A percentile compares a stretch with the other conserved stretches of the same genome.
phyloP scores from a whole-genome alignment of 371 early-diverging fungal species.

The Apophysomyces trapeziformis region DNA sequence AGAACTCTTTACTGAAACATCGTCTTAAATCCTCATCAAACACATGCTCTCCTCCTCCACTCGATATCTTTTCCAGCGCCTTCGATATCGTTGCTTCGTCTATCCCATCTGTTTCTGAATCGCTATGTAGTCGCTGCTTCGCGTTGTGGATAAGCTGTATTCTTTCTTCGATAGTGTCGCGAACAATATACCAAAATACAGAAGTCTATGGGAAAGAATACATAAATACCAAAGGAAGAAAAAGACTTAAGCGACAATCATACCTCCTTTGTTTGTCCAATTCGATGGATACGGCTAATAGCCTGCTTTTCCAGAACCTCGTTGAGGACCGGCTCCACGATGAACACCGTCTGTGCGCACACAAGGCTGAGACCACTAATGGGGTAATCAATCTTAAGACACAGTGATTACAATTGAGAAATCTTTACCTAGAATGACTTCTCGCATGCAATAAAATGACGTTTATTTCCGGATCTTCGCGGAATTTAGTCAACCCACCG shows the following conservation, averaged over 20 bases:
- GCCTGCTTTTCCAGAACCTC: conserved; percentile 59
- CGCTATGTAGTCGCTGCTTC: conserved; percentile 16
- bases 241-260: conserved; percentile 26
- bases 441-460: conserved; percentile 58
- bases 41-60: conserved; percentile 30
- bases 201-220: conserved; percentile 19
- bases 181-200: conserved; percentile 34
- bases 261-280: conserved; percentile 96
- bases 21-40: conserved; percentile 26
- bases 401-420: background rate
- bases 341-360: conserved; percentile 55
- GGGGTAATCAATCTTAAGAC: conserved; percentile 5
- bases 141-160: conserved; percentile 41
- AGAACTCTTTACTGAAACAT: conserved; percentile 19
- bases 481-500: conserved; percentile 38
- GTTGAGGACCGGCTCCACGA: conserved; percentile 58
- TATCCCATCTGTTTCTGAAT: background rate
- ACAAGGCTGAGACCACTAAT: conserved; percentile 47
- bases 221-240: conserved; percentile 11
- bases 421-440: conserved; percentile 52
- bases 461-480: conserved; percentile 39
- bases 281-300: conserved; percentile 90
- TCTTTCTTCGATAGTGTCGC: conserved; percentile 44
- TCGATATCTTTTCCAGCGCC: conserved; percentile 9
- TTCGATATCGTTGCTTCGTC: background rate